Conservation (phyloP, 1,284 basidiomycete species). For the Trametes hirsuta region DNA sequence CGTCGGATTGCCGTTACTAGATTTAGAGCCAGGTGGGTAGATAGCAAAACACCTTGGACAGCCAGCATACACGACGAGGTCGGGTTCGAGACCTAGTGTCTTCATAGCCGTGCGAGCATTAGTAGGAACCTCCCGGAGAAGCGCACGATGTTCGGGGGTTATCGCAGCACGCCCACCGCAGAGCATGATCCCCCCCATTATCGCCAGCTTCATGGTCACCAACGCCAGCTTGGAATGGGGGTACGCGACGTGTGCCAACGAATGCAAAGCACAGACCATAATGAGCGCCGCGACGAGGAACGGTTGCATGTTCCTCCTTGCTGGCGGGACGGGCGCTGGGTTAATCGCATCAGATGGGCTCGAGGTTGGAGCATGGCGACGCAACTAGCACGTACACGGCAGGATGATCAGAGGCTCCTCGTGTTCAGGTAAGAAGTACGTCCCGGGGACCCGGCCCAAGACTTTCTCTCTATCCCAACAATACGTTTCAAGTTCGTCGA, state of each 20-base stretch:
- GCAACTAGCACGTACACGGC: neutral
- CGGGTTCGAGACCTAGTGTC: neutral
- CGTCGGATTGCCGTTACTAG: neutral
- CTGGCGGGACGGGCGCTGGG: neutral
- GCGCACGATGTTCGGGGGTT: neutral
- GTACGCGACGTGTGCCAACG: neutral
- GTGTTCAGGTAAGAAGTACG: neutral
- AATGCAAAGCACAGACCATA: neutral
- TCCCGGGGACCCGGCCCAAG: neutral
- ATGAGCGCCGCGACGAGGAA: neutral
- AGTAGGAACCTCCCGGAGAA: neutral
- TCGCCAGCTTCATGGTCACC: neutral
- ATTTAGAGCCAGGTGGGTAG: neutral
- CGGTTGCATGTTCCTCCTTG: too few relatives aligned
- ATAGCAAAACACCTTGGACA: slow-evolving; percentile 11
- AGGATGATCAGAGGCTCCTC: neutral
- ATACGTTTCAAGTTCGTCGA: neutral
- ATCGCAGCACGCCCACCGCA: neutral
- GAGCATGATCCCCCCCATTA: neutral
- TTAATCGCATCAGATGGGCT: neutral
- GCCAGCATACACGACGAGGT: neutral
- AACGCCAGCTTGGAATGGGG: neutral
- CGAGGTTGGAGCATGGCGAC: neutral
- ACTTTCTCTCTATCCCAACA: slow-evolving; percentile 1
- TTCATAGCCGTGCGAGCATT: neutral